Conservation (phyloP, 169 alveolate species). For the Cryptosporidium canis region DNA sequence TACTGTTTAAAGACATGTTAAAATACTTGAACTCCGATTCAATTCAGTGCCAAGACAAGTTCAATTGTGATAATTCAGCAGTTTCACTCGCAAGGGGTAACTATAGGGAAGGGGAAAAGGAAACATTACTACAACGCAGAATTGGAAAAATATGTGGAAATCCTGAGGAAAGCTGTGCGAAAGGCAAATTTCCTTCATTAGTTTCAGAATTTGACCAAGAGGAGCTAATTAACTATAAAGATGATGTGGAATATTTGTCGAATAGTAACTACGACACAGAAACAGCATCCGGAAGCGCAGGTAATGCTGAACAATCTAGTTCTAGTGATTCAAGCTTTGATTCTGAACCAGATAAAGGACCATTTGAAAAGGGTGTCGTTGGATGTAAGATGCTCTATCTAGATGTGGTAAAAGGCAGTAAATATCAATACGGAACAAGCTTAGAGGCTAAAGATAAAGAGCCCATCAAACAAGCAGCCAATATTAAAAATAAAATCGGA, state of each 20-base stretch:
- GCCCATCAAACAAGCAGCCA: background rate
- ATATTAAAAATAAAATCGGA: background rate
- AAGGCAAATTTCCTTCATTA: conserved; percentile 19
- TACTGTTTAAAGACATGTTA: conserved; percentile 12
- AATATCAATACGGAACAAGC: background rate
- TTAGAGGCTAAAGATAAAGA: background rate
- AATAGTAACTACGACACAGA: conserved; percentile 16
- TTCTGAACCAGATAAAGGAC: conserved; percentile 18
- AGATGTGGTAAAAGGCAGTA: conserved; percentile 57
- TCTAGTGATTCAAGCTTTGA: conserved; percentile 21
- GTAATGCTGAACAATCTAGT: background rate
- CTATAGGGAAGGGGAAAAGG: background rate
- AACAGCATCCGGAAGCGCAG: conserved; percentile 32
- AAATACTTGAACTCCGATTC: background rate
- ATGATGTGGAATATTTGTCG: background rate
- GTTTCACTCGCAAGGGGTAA: background rate
- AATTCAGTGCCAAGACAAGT: background rate
- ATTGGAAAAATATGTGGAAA: background rate
- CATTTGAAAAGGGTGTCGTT: background rate
- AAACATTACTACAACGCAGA: background rate
- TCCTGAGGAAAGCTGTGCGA: background rate
- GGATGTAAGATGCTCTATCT: conserved; percentile 18
- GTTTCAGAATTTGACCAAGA: conserved; percentile 8
- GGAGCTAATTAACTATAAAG: background rate
- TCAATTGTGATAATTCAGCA: background rate